Base-by-base conservation (phyloP, 805 yeast genomes). In the Blastobotrys chiropterorum region DNA sequence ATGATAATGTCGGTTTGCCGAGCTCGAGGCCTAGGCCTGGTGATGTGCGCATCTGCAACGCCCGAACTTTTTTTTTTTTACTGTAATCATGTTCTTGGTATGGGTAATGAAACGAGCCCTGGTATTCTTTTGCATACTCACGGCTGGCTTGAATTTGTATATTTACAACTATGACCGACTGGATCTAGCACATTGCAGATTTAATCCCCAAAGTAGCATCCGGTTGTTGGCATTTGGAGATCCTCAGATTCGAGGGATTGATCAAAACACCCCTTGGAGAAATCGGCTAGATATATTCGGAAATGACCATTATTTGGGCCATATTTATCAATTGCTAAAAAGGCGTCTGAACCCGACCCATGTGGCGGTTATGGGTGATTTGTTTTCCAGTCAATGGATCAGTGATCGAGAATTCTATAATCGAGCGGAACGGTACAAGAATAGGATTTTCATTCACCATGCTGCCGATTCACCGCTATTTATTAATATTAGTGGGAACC, bases 341-440 rank as follows among this genome's bases (percentile, higher is more conserved):
- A 62, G 64, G 7, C 69, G 90, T 55, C 68, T 88, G 53, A 56
- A 73, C 1, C 99, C 99, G 0, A 76, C 83, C 19, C 89, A 83
- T 67, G 92, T 87, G 15, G 86, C 87, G 0, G 95, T 90, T 0
- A 77, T 94, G 81, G 99, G 99, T 2, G 99, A 94, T 67, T 74
- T 89, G 59, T 82, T 94, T 55, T 86, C 96, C 11, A 85, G 94
- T 5, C 99, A 94, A 71, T 94, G 99, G 98, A 89, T 94, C 57
- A 75, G 77, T 39, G 96, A 90, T 67, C 77, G 82, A 14, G 98
- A 92, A 67, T 94, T 88, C 67, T 83, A 76, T 65, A 81, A 82
- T 64, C 76, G 99, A 55, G 87, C 95, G 0, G 75, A 73, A 53
- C 72, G 98, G 55, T 90, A 58, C 57, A 30, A 50, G 34, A 45